Conservation (phyloP, 805 yeast genomes). For the Scheffersomyces spartinae region DNA sequence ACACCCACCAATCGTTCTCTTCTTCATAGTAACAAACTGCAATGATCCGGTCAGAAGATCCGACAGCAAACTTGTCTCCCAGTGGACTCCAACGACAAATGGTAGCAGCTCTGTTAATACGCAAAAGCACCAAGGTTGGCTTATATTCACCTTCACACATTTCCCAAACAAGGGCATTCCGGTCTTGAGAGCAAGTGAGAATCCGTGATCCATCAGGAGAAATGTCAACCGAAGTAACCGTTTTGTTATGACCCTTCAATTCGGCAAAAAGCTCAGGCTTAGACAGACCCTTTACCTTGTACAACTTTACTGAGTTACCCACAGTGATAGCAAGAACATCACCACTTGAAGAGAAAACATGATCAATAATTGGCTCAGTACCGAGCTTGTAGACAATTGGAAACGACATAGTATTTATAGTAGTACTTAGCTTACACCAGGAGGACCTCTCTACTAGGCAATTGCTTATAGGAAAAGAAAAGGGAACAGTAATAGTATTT, state of each 20-base stretch:
- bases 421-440: too few species aligned
- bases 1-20: conserved; percentile 99
- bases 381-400: conserved; percentile 54
- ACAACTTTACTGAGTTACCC: conserved; percentile 65
- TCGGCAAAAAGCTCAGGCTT: conserved; percentile 54
- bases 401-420: conserved; percentile 12
- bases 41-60: conserved; percentile 86
- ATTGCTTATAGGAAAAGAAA: too few species aligned
- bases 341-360: conserved; percentile 67
- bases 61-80: conserved; percentile 95
- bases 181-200: conserved; percentile 94
- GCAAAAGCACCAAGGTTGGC: conserved; percentile 83
- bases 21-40: conserved; percentile 94
- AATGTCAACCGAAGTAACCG: conserved; percentile 90
- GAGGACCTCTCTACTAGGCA: too few species aligned
- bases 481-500: too few species aligned
- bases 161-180: conserved; percentile 97
- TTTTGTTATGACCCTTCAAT: conserved; percentile 79
- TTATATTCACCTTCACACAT: conserved; percentile 47
- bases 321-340: conserved; percentile 68
- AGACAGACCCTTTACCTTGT: conserved; percentile 38
- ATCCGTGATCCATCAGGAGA: conserved; percentile 71
- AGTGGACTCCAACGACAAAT: conserved; percentile 90
- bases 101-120: conserved; percentile 94
- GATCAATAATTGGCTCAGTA: conserved; percentile 82